Conservation (phyloP, 2,329 filamentous ascomycete genomes). For the Ascochyta fabae region DNA sequence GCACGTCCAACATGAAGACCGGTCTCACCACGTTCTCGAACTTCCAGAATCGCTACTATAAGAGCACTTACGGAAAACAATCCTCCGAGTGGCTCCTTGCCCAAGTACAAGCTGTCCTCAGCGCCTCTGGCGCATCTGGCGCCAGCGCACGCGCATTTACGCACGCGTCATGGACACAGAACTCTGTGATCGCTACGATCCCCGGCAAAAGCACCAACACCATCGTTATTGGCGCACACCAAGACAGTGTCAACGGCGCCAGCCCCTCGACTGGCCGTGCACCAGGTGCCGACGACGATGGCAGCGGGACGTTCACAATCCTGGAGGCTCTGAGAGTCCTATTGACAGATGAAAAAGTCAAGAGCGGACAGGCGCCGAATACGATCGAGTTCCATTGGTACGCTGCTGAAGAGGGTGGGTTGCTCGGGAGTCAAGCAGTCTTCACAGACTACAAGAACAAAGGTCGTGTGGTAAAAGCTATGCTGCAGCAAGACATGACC, state of each 20-base stretch:
- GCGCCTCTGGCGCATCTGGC: constrained; percentile 71
- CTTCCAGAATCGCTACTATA: constrained; percentile 36
- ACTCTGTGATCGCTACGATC: constrained; percentile 86
- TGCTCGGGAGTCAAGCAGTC: constrained; percentile 86
- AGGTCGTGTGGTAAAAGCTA: constrained; percentile 82
- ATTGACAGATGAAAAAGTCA: constrained; percentile 70
- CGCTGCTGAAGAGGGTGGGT: constrained; percentile 83
- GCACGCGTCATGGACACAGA: constrained; percentile 71
- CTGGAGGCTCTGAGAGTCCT: constrained; percentile 85
- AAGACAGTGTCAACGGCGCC: constrained; percentile 92
- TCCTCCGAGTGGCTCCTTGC: constrained; percentile 85
- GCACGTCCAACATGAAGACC: constrained; percentile 26
- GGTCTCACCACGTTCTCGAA: constrained; percentile 26
- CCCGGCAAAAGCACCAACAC: constrained; percentile 83
- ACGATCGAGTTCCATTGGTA: constrained; percentile 98
- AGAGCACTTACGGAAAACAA: constrained; percentile 64
- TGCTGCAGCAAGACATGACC: constrained; percentile 95
- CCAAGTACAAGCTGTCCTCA: constrained; percentile 73
- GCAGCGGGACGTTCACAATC: constrained; percentile 88
- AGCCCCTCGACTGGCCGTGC: constrained; percentile 79
- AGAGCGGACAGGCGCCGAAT: constrained; percentile 74
- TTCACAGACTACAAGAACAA: constrained; percentile 78
- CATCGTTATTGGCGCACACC: constrained; percentile 85
- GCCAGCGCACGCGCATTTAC: constrained; percentile 74
- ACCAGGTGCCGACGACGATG: constrained; percentile 91